Base-by-base conservation (phyloP, 352 stramenopile species). In the Blastocystis sp. region DNA sequence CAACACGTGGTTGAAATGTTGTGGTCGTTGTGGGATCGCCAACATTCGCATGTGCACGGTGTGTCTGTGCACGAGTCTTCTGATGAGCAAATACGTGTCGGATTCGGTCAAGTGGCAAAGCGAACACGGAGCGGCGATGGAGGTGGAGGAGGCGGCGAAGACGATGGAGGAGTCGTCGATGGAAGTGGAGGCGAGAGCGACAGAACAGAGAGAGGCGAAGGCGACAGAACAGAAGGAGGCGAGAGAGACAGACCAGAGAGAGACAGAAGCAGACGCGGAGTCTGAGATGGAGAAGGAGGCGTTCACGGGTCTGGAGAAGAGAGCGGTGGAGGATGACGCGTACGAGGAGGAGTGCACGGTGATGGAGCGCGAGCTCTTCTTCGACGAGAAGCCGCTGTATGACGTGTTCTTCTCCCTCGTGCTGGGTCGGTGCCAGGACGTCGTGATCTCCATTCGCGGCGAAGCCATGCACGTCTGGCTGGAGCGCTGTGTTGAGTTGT, bases 41-140 rank as follows among this genome's bases (percentile, higher is more conserved):
- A 85, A 85, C 45, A 85, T 85, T 29, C 74, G 74, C 16, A 67
- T 85, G 61, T 85, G 74, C 66, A 37, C 35, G n/a, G 74, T 85
- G 55, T 70, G 50, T 29, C 16, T 85, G 45, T 31, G 50, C 13
- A 24, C 50, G 24, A 39, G 24, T 67, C 50, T 85, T 12, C 29
- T 85, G 24, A 85, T 69, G 33, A 69, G 50, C 16, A 26, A 59
- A 39, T 85, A 85, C n/a, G 29, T 81, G 12, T 37, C 71, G 6
- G 71, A 81, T 19, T 81, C 71, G 3, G 26, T 81, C 39, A 26
- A 33, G 12, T n/a, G 6, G 12, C 33, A 60, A 37, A 41, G 24
- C 31, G 3, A 78, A 13, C 31, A 78, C 13, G 24, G 39, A 9
- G 66, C 33, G 41, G n/a, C 6, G 6, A 16, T 37, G 10, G 69